Base-by-base conservation (phyloP, 2,329 filamentous ascomycete species). In the Pseudocercospora ulei region DNA sequence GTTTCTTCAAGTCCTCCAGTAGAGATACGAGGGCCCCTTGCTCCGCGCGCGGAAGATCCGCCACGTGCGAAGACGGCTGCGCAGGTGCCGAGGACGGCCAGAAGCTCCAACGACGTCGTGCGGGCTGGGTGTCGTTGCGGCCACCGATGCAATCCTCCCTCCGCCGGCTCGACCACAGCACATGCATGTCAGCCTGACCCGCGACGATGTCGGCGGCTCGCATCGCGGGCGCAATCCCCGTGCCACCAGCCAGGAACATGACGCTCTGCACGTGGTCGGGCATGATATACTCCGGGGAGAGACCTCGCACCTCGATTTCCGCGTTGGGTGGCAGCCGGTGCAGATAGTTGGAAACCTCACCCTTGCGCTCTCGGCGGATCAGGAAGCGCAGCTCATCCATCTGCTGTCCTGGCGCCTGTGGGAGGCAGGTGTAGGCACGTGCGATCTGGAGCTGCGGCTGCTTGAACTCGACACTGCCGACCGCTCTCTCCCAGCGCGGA, bases 371-470 rank as follows among this genome's bases (percentile, higher is more conserved):
- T 43, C 71, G 73, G n/a, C 87, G 76, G 36, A 96, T 78, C 45
- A 92, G 71, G 45, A 96, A 78, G 5, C 80, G 70, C 38, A 94
- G 44, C 26, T 66, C 60, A 13, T 60, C 55, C 4, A 57, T 47
- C 16, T 55, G 51, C 19, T 62, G 56, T 3, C 47, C 53, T 9
- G 43, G 40, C 2, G 48, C 30, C 0, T 76, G 71, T 0, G 85
- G 88, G 0, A 98, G 67, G 0, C 88, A 86, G 3, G 90, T 96
- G 62, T 98, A 98, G 41, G 85, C 78, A 46, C 90, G 69, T 27
- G 84, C 83, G 52, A 98, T 93, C 63, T 95, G 87, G 41, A 96
- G 65, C 59, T 94, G 79, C 2, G 90, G 90, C 64, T 96, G 90
- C 65, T 93, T 94, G 56, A 94, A 77, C 65, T 95, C 82, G 20